Evolutionary conservation across 192 early-diverging fungal species (phyloP).

Genomic region (Ramicandelaber brevisporus): DNA sequence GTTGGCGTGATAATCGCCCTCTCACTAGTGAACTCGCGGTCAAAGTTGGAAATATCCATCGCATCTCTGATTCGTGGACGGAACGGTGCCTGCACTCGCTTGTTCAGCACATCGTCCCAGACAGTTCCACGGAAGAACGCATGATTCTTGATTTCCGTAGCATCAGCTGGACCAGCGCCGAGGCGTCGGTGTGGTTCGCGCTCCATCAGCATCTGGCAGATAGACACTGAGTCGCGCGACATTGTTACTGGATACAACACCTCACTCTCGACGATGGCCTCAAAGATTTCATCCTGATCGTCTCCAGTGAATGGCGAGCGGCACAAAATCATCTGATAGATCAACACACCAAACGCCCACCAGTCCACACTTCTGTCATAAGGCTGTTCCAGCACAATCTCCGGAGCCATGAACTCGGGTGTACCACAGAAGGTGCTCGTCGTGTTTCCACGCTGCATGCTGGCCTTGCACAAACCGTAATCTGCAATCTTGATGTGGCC

Average conservation of each 20-base stretch:
- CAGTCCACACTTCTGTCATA: conserved; percentile 67
- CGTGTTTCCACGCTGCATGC: conserved; percentile 69
- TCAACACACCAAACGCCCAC: conserved; percentile 74
- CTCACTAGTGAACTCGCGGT: conserved; percentile 37
- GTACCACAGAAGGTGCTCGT: conserved; percentile 78
- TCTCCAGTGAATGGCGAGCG: conserved; percentile 51
- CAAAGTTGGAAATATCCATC: conserved; percentile 58
- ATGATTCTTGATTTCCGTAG: conserved; percentile 19
- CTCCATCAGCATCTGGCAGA: conserved; percentile 37
- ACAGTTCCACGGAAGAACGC: conserved; percentile 50
- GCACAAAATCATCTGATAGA: conserved; percentile 83
- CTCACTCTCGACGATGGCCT: conserved; percentile 63
- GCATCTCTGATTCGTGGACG: conserved; percentile 25
- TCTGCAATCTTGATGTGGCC: conserved; percentile 98
- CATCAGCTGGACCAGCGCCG: conserved; percentile 14
- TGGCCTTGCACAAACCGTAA: conserved; percentile 95
- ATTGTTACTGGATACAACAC: conserved; percentile 53
- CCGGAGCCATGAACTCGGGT: conserved; percentile 70
- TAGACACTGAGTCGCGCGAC: conserved; percentile 47
- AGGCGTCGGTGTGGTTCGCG: conserved; percentile 31
- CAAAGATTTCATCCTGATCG: conserved; percentile 61
- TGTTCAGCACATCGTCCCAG: conserved; percentile 28
- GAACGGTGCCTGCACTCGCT: conserved; percentile 38
- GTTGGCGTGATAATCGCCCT: conserved; percentile 77
- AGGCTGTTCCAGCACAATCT: conserved; percentile 28